These are phyloP conservation scores for Ceratocystis diversiconidia DNA, from an alignment of 2,329 filamentous ascomycete genomes.

Conservation along the genomic window DNA sequence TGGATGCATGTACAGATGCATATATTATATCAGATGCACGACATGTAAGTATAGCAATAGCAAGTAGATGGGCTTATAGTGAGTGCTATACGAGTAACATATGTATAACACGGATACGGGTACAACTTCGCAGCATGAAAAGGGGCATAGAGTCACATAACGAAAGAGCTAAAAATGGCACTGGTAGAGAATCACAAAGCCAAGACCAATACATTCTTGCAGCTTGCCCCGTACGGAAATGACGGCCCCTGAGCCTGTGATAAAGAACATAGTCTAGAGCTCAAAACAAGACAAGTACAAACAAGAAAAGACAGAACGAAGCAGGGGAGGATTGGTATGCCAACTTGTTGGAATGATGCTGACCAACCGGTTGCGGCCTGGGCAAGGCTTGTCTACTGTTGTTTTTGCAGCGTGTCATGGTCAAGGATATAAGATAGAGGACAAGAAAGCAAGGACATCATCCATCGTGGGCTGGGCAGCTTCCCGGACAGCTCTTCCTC, in stretches of 20 bases:
- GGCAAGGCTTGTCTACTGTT: background rate
- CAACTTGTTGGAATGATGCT: background rate
- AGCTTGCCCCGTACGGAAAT: background rate
- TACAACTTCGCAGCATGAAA: background rate
- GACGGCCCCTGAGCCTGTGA: conserved; percentile 2
- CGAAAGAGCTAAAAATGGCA: background rate
- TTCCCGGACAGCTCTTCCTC: background rate
- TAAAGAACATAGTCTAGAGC: background rate
- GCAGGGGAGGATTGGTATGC: background rate
- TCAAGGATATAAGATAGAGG: background rate
- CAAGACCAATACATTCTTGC: background rate
- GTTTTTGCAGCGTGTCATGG: background rate
- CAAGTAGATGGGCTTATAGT: too few species aligned
- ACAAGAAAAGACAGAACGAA: background rate
- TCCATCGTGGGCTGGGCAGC: background rate
- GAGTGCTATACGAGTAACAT: too few species aligned
- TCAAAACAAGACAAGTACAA: background rate
- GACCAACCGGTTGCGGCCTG: background rate
- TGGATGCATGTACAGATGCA: background rate
- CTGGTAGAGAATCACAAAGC: background rate
- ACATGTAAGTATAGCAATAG: too few species aligned
- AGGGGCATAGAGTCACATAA: background rate
- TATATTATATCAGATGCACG: too few species aligned
- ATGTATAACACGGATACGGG: too few species aligned
- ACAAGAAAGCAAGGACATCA: background rate